phyloP scores from a whole-genome alignment of 768 basidiomycete species.

The Termitomyces sp. region DNA sequence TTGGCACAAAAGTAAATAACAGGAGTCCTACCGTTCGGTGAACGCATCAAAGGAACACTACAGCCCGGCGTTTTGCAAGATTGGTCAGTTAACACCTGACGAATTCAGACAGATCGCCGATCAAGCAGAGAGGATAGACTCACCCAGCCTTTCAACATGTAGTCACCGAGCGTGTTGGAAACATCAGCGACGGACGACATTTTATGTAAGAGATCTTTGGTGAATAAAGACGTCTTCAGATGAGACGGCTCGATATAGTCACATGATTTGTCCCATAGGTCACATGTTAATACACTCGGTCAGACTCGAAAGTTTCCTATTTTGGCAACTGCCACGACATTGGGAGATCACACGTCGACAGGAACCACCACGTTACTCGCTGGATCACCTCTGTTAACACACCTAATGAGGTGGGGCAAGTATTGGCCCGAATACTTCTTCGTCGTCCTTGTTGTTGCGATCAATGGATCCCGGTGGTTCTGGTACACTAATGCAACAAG shows the following conservation, averaged over 20 bases:
- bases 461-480: constrained; percentile 27
- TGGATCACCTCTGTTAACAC: constrained; percentile 7
- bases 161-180: constrained; percentile 59
- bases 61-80: constrained; percentile 54
- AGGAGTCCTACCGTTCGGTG: constrained; percentile 47
- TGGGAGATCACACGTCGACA: background rate
- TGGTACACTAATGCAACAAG: constrained; percentile 26
- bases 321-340: constrained; percentile 26
- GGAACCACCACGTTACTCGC: background rate
- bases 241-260: background rate
- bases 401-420: constrained; percentile 43
- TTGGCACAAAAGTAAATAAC: constrained; percentile 53
- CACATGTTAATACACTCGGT: constrained; percentile 1
- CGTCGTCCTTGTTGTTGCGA: constrained; percentile 29
- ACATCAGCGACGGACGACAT: constrained; percentile 54
- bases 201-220: background rate
- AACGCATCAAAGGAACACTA: constrained; percentile 67
- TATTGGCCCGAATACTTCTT: constrained; percentile 49
- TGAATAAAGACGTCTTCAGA: background rate
- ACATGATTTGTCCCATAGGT: background rate
- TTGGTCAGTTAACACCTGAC: constrained; percentile 58
- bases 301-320: background rate
- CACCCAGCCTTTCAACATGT: constrained; percentile 78
- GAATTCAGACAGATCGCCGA: background rate
- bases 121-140: constrained; percentile 7